Evolutionary conservation across 192 early-diverging fungal genomes (phyloP).

Genomic region (Kickxella alabastrina): DNA sequence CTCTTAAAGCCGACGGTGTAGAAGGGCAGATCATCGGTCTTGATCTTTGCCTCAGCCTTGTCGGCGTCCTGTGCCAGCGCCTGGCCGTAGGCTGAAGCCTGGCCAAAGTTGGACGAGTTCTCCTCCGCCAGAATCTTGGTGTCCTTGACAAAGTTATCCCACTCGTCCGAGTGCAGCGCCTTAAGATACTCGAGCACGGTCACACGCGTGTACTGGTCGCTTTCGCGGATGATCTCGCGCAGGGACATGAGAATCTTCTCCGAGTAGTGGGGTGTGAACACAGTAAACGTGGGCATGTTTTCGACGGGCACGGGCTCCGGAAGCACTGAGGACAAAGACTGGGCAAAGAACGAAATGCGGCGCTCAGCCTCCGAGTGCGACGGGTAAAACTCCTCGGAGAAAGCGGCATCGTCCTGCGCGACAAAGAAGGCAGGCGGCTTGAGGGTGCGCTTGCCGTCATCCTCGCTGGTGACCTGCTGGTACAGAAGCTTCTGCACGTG

Average conservation of each 20-base stretch:
- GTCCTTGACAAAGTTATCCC: slow-evolving; percentile 89
- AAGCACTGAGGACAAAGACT: slow-evolving; percentile 76
- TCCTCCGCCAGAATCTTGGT: slow-evolving; percentile 76
- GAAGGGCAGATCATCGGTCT: slow-evolving; percentile 76
- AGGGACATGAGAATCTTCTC: slow-evolving; percentile 81
- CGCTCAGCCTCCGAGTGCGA: slow-evolving; percentile 76
- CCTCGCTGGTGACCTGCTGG: slow-evolving; percentile 63
- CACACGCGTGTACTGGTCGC: slow-evolving; percentile 74
- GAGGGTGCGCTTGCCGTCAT: slow-evolving; percentile 62
- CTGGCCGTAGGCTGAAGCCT: slow-evolving; percentile 50
- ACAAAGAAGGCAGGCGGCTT: slow-evolving; percentile 76
- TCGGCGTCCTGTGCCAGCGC: slow-evolving; percentile 50
- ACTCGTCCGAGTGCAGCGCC: slow-evolving; percentile 73
- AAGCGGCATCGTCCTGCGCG: slow-evolving; percentile 68
- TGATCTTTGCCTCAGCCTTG: slow-evolving; percentile 61
- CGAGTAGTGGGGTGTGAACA: slow-evolving; percentile 79
- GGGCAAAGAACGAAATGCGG: slow-evolving; percentile 81
- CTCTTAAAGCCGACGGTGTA: slow-evolving; percentile 80
- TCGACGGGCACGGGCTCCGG: slow-evolving; percentile 75
- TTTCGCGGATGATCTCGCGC: slow-evolving; percentile 79
- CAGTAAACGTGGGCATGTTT: slow-evolving; percentile 83
- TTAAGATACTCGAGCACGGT: slow-evolving; percentile 80
- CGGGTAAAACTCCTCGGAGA: slow-evolving; percentile 69
- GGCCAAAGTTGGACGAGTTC: slow-evolving; percentile 53
- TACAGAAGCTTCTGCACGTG: slow-evolving; percentile 73